phyloP scores from a whole-genome alignment of 108 stramenopile genomes.

The Pseudonitzschia delicatissima region DNA sequence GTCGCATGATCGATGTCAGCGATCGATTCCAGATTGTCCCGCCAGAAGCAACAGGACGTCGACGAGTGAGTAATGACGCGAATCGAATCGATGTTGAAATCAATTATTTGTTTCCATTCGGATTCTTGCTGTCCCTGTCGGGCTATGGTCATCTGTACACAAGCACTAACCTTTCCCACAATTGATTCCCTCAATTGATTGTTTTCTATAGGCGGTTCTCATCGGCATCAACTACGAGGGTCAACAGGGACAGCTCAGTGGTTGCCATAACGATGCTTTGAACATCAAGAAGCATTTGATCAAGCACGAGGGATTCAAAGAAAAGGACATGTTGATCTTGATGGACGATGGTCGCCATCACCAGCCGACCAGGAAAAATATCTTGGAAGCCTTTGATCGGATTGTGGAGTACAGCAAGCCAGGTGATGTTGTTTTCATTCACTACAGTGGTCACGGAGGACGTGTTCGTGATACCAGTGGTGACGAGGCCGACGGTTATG shows the following conservation, averaged over 20 bases:
- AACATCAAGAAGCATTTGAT: constrained; percentile 85
- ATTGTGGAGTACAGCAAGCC: constrained; percentile 66
- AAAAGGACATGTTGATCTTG: constrained; percentile 75
- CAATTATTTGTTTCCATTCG: too few relatives aligned
- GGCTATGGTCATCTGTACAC: too few relatives aligned
- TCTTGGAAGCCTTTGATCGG: constrained; percentile 73
- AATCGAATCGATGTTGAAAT: constrained; percentile 10
- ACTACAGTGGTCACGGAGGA: constrained; percentile 83
- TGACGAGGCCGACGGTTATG: constrained; percentile 36
- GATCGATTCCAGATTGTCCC: constrained; percentile 41
- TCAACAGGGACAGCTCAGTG: constrained; percentile 73
- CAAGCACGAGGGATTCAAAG: constrained; percentile 75
- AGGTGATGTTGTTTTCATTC: constrained; percentile 77
- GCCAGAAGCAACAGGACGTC: constrained; percentile 9
- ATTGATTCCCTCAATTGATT: constrained; percentile 23
- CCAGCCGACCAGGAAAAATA: constrained; percentile 64
- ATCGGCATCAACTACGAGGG: constrained; percentile 92
- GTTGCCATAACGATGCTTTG: constrained; percentile 85
- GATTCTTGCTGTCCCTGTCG: too few relatives aligned
- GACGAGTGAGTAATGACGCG: not conserved
- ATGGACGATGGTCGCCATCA: constrained; percentile 88
- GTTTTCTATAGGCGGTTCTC: constrained; percentile 55
- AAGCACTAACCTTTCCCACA: too few relatives aligned
- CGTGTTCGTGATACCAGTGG: constrained; percentile 54
- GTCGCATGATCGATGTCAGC: constrained; percentile 68